Evolutionary conservation across 2,329 filamentous ascomycete species (phyloP), one percentile per base, ranked within the genome.

Genomic region (Colletotrichum tanaceti): DNA sequence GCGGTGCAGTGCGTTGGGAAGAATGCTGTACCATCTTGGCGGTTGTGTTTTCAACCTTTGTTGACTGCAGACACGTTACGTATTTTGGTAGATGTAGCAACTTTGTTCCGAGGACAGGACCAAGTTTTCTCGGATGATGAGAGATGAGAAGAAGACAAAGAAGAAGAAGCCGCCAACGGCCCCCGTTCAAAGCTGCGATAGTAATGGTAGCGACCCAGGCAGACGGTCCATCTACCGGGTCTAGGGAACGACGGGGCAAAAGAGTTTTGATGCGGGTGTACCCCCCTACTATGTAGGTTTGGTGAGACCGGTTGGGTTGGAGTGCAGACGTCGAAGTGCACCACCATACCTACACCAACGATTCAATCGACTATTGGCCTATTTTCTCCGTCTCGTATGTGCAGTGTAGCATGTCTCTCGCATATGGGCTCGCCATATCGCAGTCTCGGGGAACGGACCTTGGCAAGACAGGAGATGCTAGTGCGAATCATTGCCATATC

Each of bases 21-120:
- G 32, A 38, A 58, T 68, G 54, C 54, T 41, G 50, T 63, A 54
- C 47, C 54, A 59, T 44, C 65, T 69, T 68, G 62, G 62, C 65
- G 20, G 49, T 47, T 58, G n/a, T 41, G 65, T 49, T 59, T 49
- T 14, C 24, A 43, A 5, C 20, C n/a, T 58, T 14, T 49, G 35
- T 54, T 24, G 41, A 35, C 44, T 50, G 50, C 66, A 52, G 43
- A 55, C 38, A 41, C 20, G 55, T 60, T 24, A 24, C n/a, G n/a
- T 28, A 7, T 28, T 32, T 32, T 65, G 62, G 39, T 60, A 11
- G 46, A 53, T 63, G 61, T 61, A 65, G 47, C 53, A 43, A 6
- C 16, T 10, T 55, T 50, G 61, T 58, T 22, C 32, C 9, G 43
- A 20, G 3, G n/a, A 22, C 57, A 38, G 3, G 50, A 38, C 50